Evolutionary conservation across 805 yeast species (phyloP).

Genomic region (Yamadazyma takamatsuzukensis): DNA sequence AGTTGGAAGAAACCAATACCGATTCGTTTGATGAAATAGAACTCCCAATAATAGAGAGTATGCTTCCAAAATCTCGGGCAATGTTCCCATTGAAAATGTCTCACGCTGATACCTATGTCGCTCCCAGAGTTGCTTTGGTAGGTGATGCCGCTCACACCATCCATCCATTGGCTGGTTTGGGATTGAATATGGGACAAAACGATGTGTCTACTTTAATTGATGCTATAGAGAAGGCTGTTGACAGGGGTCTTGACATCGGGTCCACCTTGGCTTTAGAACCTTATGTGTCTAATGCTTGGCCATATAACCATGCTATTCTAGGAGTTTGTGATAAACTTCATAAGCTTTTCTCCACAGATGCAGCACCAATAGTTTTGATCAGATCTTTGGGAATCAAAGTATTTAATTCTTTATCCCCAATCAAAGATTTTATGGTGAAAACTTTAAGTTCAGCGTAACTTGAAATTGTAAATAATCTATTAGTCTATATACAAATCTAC

Average conservation of each 20-base stretch:
- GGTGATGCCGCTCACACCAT: conserved; percentile 99
- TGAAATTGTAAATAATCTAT: conserved; percentile 3
- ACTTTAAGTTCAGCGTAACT: conserved; percentile 19
- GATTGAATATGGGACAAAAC: conserved; percentile 94
- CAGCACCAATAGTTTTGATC: conserved; percentile 66
- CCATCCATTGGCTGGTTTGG: conserved; percentile 97
- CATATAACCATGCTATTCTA: conserved; percentile 71
- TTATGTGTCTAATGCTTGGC: conserved; percentile 80
- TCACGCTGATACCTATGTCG: conserved; percentile 86
- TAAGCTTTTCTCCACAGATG: conserved; percentile 75
- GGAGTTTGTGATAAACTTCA: conserved; percentile 92
- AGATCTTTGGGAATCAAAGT: conserved; percentile 74
- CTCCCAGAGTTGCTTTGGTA: conserved; percentile 82
- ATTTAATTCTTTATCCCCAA: conserved; percentile 57
- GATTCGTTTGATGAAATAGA: conserved; percentile 54
- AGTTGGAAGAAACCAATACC: conserved; percentile 24
- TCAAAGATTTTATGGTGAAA: conserved; percentile 68
- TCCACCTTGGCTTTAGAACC: conserved; percentile 76
- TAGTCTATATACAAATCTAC: conserved; percentile 23
- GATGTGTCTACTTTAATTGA: conserved; percentile 73
- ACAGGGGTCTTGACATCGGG: conserved; percentile 87
- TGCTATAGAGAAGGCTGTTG: conserved; percentile 66
- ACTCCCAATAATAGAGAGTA: conserved; percentile 63
- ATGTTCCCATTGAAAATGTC: conserved; percentile 83
- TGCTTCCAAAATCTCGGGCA: conserved; percentile 68